phyloP scores from a whole-genome alignment of 139 green algal species.

The Gonium pectorale region DNA sequence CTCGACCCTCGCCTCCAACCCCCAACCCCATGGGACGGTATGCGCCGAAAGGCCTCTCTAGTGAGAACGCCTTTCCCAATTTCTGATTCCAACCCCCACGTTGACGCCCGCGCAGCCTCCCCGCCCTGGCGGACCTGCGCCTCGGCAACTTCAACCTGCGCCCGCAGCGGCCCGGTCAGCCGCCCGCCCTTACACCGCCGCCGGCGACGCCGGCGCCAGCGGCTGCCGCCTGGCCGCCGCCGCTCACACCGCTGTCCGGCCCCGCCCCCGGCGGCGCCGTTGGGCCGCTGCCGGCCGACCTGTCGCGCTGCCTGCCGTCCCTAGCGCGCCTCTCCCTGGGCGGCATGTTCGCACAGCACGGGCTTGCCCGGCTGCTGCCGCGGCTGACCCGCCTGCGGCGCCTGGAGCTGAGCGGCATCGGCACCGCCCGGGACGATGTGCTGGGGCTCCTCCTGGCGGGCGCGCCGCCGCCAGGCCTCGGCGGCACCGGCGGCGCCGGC shows the following conservation, averaged over 20 bases:
- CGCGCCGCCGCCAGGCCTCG: too few species aligned
- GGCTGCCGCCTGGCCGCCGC: background rate
- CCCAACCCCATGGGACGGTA: too few species aligned
- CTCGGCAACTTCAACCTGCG: slow-evolving; percentile 38
- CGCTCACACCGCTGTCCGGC: background rate
- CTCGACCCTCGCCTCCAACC: too few species aligned
- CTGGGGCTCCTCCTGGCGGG: background rate
- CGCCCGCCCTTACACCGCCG: background rate
- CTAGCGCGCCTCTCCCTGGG: slow-evolving; percentile 9
- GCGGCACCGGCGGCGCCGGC: too few species aligned
- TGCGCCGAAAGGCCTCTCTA: too few species aligned
- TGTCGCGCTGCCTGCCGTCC: background rate
- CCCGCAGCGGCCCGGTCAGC: background rate
- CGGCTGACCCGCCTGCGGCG: background rate
- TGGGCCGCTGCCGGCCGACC: background rate
- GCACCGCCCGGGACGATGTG: background rate
- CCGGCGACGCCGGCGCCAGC: background rate
- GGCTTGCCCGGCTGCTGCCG: slow-evolving; percentile 1
- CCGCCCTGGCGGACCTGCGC: slow-evolving; percentile 3
- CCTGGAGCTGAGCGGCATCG: slow-evolving; percentile 19
- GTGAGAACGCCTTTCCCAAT: too few species aligned
- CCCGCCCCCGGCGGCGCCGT: background rate
- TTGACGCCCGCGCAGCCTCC: too few species aligned
- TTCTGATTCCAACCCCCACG: too few species aligned
- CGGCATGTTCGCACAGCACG: slow-evolving; percentile 24